A percentile compares a stretch with the other conserved stretches of the same genome.
phyloP scores from a whole-genome alignment of 768 basidiomycete genomes.

The Termitomyces sp. region DNA sequence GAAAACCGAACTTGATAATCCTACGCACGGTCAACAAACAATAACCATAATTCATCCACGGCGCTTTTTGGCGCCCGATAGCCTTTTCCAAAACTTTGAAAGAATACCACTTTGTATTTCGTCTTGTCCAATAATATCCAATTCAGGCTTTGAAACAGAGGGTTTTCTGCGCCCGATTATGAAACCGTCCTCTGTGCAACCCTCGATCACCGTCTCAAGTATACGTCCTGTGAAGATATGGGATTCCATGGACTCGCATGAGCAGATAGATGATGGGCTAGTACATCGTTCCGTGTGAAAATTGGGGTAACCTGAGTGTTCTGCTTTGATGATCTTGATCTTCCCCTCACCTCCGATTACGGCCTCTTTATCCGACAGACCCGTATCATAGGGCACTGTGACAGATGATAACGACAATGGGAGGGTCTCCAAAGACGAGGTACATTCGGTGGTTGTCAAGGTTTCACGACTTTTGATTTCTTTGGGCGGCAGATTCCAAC shows the following conservation, averaged over 20 bases:
- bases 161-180: neutral
- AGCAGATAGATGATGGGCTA: neutral
- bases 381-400: neutral
- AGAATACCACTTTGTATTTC: neutral
- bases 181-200: neutral
- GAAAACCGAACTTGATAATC: neutral
- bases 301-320: neutral
- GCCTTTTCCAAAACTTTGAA: neutral
- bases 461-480: neutral
- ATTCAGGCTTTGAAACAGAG: neutral
- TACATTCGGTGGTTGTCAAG: neutral
- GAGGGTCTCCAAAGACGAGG: conserved; percentile 7
- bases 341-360: neutral
- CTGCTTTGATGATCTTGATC: neutral
- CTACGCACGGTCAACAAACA: no score
- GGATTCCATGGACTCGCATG: neutral
- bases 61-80: neutral
- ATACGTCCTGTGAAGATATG: neutral
- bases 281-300: neutral
- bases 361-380: conserved; percentile 2
- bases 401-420: neutral
- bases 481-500: neutral
- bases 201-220: neutral
- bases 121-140: neutral
- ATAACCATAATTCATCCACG: neutral